Evolutionary conservation across 2,329 filamentous ascomycete genomes (phyloP), one percentile per base, ranked within the genome.

Genomic region (Onygena corvina): DNA sequence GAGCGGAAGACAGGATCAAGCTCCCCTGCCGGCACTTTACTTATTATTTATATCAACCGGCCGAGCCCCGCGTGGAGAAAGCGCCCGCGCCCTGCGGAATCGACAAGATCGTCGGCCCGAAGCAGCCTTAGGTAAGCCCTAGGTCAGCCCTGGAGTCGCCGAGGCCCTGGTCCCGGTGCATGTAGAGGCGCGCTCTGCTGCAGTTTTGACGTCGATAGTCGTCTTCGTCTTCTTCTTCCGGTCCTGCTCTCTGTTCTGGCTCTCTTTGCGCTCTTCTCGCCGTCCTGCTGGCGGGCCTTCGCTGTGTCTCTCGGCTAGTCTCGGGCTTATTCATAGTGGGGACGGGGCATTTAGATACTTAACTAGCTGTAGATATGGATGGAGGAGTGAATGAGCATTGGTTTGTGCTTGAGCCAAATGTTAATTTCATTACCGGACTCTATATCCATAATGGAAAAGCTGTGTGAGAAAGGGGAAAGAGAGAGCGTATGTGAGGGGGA

Each of bases 381-480:
- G n/a, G n/a, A n/a, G n/a, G n/a, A n/a, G n/a, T n/a, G n/a, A n/a
- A n/a, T n/a, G n/a, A n/a, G n/a, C n/a, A n/a, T n/a, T n/a, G n/a
- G n/a, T n/a, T n/a, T n/a, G n/a, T n/a, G n/a, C n/a, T n/a, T n/a
- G n/a, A n/a, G n/a, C n/a, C n/a, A n/a, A n/a, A n/a, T n/a, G n/a
- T n/a, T n/a, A n/a, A n/a, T n/a, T n/a, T n/a, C n/a, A n/a, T n/a
- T n/a, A 35, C 5, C 3, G 33, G 33, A 4, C 21, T 42, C 21
- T 42, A 42, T 42, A 42, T 42, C 38, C 38, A 42, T 25, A 42
- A 4, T 42, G 27, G 27, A 42, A 20, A 42, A n/a, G n/a, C n/a
- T n/a, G n/a, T n/a, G n/a, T n/a, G n/a, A n/a, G n/a, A n/a, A n/a
- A n/a, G n/a, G n/a, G n/a, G n/a, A n/a, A n/a, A n/a, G n/a, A n/a